Conservation (phyloP, 2,329 filamentous ascomycete species). For the Trichoderma koningii region DNA sequence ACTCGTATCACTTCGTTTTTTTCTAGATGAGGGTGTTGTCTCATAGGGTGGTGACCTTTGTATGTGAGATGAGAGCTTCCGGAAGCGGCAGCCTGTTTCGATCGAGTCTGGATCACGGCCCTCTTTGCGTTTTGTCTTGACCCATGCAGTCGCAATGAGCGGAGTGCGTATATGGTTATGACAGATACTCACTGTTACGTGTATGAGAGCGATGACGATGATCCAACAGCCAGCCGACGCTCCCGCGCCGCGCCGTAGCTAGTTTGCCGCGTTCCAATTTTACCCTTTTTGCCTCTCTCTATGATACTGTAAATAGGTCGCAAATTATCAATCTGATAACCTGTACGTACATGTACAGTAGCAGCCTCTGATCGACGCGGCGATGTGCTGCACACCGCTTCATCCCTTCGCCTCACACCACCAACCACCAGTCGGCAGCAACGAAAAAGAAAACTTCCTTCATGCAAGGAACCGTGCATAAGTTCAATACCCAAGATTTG, state of each 20-base stretch:
- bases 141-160: background rate
- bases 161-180: background rate
- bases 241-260: conserved; percentile 13
- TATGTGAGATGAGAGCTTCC: background rate
- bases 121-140: too few relatives aligned
- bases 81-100: background rate
- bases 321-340: too few relatives aligned
- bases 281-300: background rate
- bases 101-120: background rate
- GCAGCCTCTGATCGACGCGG: conserved; percentile 1
- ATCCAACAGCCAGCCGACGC: conserved; percentile 9
- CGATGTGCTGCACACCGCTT: background rate
- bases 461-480: conserved; percentile 31
- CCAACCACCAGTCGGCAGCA: background rate
- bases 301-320: too few relatives aligned
- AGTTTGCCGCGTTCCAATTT: conserved; percentile 13
- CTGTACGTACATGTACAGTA: background rate
- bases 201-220: background rate
- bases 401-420: too few relatives aligned
- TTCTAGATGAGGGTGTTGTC: too few relatives aligned
- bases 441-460: background rate
- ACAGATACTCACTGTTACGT: background rate
- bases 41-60: too few relatives aligned
- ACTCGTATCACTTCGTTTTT: too few relatives aligned
- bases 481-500: too few relatives aligned